Evolutionary conservation across 192 early-diverging fungal species (phyloP).

Genomic region (Kickxella alabastrina): DNA sequence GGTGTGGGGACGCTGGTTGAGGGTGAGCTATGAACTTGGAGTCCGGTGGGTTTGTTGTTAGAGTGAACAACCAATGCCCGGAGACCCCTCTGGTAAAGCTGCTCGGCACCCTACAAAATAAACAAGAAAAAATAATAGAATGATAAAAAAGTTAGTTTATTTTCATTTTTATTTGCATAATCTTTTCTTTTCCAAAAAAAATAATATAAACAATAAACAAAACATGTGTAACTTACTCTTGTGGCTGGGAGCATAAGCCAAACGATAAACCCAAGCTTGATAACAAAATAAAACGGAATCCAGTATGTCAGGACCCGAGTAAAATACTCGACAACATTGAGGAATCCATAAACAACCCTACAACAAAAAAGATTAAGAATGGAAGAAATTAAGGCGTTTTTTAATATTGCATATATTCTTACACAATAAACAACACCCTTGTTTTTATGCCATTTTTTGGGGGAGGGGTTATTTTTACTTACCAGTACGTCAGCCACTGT

Average conservation of each 20-base stretch:
- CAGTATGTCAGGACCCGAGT: constrained; percentile 86
- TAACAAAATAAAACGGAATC: constrained; percentile 91
- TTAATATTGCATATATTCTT: not conserved
- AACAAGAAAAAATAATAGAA: constrained; percentile 7
- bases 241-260: constrained; percentile 79
- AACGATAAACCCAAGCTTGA: constrained; percentile 87
- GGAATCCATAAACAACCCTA: constrained; percentile 80
- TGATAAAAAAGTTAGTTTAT: too few relatives aligned
- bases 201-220: not conserved
- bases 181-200: too few relatives aligned
- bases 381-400: constrained; percentile 1
- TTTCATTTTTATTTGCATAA: too few relatives aligned
- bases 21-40: too few relatives aligned
- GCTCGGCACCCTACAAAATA: constrained; percentile 62
- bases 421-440: not conserved
- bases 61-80: constrained; percentile 66
- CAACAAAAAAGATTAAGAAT: not conserved
- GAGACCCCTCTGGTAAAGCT: constrained; percentile 70
- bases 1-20: constrained; percentile 6
- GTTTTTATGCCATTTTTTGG: not conserved
- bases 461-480: too few relatives aligned
- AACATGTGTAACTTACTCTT: constrained; percentile 16
- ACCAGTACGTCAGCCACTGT: constrained; percentile 91
- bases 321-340: constrained; percentile 87
- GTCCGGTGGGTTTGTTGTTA: constrained; percentile 2